A percentile compares a stretch with the other conserved stretches of the same genome.
phyloP scores from a whole-genome alignment of 1,284 basidiomycete genomes.

The Fomes fomentarius region DNA sequence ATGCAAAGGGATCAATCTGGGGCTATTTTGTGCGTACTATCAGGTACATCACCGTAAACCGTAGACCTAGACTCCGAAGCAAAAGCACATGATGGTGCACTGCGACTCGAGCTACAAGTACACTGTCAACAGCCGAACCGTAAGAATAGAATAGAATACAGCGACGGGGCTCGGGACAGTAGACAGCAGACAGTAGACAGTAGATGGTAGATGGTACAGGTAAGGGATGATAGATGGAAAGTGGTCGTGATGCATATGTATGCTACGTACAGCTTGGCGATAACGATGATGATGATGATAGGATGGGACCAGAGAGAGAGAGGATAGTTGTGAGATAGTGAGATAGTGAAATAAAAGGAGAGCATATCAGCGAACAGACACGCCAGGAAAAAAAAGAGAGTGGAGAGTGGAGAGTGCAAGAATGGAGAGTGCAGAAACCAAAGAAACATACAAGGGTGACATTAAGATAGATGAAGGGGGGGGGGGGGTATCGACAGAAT shows the following conservation, averaged over 20 bases:
- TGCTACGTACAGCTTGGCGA: neutral
- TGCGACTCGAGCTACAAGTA: neutral
- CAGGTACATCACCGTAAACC: neutral
- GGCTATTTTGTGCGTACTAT: constrained; percentile 1
- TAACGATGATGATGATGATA: neutral
- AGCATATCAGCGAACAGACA: neutral
- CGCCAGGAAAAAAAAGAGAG: neutral
- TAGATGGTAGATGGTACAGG: too few species aligned
- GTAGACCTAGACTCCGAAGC: neutral
- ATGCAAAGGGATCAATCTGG: neutral
- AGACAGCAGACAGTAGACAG: too few species aligned
- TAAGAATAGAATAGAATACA: neutral
- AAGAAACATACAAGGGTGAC: neutral
- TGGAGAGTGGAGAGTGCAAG: neutral
- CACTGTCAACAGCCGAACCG: too few species aligned
- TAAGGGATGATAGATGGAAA: too few species aligned
- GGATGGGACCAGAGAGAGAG: neutral
- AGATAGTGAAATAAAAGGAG: neutral
- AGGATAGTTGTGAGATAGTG: neutral
- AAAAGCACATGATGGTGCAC: too few species aligned
- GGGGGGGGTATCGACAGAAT: too few species aligned
- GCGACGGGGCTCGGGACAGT: too few species aligned
- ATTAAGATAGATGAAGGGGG: neutral
- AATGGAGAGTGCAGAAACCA: neutral
- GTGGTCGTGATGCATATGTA: too few species aligned